These are phyloP conservation scores for Pleoardoris graminearum DNA, from an alignment of 2,329 filamentous ascomycete genomes.

Conservation along the genomic window DNA sequence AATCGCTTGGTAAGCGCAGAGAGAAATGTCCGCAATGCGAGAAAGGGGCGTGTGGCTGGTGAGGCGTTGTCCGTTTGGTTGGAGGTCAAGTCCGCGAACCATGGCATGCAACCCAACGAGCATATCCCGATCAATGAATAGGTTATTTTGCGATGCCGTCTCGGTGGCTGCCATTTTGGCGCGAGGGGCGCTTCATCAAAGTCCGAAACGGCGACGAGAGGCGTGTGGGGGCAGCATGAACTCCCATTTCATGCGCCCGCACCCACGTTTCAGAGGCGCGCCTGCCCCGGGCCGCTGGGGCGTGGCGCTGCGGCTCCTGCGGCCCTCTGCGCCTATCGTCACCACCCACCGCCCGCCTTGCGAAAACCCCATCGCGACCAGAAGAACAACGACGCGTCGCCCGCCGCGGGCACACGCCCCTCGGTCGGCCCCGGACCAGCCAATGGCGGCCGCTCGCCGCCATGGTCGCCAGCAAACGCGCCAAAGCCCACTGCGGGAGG, in stretches of 20 bases:
- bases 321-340: neutral
- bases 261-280: slow-evolving; percentile 12
- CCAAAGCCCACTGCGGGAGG: slow-evolving; percentile 33
- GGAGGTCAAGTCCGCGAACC: neutral
- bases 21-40: neutral
- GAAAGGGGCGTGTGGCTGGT: neutral
- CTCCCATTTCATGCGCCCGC: neutral
- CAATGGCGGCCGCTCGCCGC: too few relatives aligned
- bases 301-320: neutral
- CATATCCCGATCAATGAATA: neutral
- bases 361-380: neutral
- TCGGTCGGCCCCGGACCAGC: slow-evolving; percentile 31
- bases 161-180: too few relatives aligned
- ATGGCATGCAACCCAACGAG: neutral
- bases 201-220: slow-evolving; percentile 14
- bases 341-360: neutral
- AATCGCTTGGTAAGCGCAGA: too few relatives aligned
- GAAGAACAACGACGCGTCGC: neutral
- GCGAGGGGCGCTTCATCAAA: slow-evolving; percentile 18
- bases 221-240: neutral
- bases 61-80: neutral
- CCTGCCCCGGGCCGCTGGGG: slow-evolving; percentile 2
- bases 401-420: slow-evolving; percentile 3
- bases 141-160: too few relatives aligned
- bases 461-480: slow-evolving; percentile 19